Conservation (phyloP, 768 basidiomycete genomes). For the Panellus pusillus region DNA sequence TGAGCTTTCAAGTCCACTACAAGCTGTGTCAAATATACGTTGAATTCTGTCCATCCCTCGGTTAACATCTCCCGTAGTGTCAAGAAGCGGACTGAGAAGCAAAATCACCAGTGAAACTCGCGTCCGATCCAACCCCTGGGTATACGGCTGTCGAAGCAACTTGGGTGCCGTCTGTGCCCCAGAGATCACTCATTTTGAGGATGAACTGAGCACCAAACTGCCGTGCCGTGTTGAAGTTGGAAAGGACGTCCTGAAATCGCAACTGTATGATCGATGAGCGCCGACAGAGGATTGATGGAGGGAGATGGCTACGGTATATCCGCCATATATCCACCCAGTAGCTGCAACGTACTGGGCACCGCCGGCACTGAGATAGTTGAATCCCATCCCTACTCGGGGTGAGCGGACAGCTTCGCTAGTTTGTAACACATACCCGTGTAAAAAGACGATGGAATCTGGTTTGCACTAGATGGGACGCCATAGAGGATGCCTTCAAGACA, state of each 20-base stretch:
- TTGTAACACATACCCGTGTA: constrained; percentile 12
- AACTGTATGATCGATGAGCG: not conserved
- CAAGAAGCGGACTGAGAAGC: too few relatives aligned
- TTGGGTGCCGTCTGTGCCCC: constrained; percentile 25
- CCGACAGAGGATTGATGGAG: too few relatives aligned
- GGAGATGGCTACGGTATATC: constrained; percentile 6
- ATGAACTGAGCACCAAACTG: constrained; percentile 22
- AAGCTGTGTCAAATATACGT: constrained; percentile 21
- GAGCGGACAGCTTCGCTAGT: too few relatives aligned
- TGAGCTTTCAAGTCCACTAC: constrained; percentile 24
- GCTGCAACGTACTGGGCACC: constrained; percentile 18
- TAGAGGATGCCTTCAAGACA: constrained; percentile 12
- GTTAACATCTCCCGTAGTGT: not conserved
- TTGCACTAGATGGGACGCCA: constrained; percentile 17
- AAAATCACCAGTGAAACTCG: constrained; percentile 7
- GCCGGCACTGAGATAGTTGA: constrained; percentile 25
- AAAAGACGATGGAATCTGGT: constrained; percentile 15
- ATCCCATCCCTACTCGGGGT: constrained; percentile 20
- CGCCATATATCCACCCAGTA: constrained; percentile 24
- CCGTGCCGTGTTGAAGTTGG: constrained; percentile 24
- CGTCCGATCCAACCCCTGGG: constrained; percentile 14
- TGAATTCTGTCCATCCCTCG: constrained; percentile 10
- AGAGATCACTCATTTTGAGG: constrained; percentile 24
- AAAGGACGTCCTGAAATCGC: constrained; percentile 23
- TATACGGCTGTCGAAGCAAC: constrained; percentile 16